phyloP scores from a whole-genome alignment of 2,329 filamentous ascomycete genomes.

The Talaromyces amestolkiae region DNA sequence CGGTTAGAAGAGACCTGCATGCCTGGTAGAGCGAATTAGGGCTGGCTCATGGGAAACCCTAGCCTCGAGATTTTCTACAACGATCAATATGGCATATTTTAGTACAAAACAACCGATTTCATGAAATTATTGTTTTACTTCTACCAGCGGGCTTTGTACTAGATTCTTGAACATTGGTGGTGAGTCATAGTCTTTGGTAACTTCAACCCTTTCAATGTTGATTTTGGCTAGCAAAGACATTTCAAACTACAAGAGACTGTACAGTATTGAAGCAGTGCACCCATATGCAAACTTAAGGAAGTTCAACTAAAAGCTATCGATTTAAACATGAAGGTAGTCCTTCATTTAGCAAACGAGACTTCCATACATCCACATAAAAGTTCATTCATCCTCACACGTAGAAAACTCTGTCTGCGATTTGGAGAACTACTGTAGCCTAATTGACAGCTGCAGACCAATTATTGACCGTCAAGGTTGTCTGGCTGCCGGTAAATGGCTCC shows the following conservation, averaged over 20 bases:
- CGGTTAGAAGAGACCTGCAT: not conserved
- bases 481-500: slow-evolving; percentile 55
- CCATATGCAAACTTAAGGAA: not conserved
- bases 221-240: not conserved
- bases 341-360: not conserved
- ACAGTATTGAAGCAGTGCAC: not conserved
- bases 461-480: slow-evolving; percentile 36
- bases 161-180: not conserved
- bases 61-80: not conserved
- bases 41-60: not conserved
- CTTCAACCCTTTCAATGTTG: not conserved
- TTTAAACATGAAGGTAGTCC: not conserved
- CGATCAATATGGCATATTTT: not conserved
- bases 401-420: not conserved
- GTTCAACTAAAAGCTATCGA: not conserved
- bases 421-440: not conserved
- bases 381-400: not conserved
- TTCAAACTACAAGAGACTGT: not conserved
- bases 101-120: not conserved
- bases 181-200: not conserved
- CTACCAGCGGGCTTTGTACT: not conserved
- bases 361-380: not conserved
- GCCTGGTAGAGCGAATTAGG: not conserved
- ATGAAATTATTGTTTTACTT: not conserved
- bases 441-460: slow-evolving; percentile 20